These are phyloP conservation scores for Warburgia ugandensis DNA, from an alignment of 164 flowering plant species.

Conservation along the genomic window DNA sequence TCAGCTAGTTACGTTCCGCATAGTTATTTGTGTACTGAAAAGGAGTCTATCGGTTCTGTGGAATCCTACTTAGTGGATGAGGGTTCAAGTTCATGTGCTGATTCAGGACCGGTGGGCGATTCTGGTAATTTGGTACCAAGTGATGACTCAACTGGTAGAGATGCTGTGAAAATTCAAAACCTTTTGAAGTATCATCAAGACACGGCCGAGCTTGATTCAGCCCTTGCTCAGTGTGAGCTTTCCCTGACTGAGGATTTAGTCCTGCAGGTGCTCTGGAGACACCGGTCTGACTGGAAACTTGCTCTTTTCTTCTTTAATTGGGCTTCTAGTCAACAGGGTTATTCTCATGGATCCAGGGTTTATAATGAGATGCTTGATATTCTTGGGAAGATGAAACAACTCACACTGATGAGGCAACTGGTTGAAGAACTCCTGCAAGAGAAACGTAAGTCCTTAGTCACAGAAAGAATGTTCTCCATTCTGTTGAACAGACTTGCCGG, in stretches of 20 bases:
- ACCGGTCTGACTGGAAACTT: conserved; percentile 62
- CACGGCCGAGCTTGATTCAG: conserved; percentile 26
- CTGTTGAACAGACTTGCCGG: conserved; percentile 61
- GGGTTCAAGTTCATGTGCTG: no score
- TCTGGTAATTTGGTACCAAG: neutral
- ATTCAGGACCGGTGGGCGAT: no score
- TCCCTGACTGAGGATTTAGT: conserved; percentile 45
- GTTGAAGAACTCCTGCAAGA: conserved; percentile 70
- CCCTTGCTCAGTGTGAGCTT: conserved; percentile 33
- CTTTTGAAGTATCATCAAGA: conserved; percentile 31
- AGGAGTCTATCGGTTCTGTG: no score
- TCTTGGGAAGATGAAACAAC: conserved; percentile 58
- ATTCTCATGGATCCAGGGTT: conserved; percentile 28
- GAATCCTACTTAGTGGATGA: no score
- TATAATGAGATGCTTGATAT: conserved; percentile 67
- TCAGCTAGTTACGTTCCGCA: no score
- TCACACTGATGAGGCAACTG: conserved; percentile 47
- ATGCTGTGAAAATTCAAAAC: conserved; percentile 38
- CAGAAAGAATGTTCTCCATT: conserved; percentile 46
- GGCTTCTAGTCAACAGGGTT: conserved; percentile 28
- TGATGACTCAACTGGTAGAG: conserved; percentile 5
- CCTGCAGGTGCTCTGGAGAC: conserved; percentile 53
- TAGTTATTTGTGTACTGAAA: no score
- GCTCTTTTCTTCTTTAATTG: conserved; percentile 64
- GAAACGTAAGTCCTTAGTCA: conserved; percentile 16